Percentiles rank a stretch among this genome's conserved stretches.
Evolutionary conservation across 1,284 basidiomycete genomes (phyloP).

Genomic region (Malassezia vespertilionis): DNA sequence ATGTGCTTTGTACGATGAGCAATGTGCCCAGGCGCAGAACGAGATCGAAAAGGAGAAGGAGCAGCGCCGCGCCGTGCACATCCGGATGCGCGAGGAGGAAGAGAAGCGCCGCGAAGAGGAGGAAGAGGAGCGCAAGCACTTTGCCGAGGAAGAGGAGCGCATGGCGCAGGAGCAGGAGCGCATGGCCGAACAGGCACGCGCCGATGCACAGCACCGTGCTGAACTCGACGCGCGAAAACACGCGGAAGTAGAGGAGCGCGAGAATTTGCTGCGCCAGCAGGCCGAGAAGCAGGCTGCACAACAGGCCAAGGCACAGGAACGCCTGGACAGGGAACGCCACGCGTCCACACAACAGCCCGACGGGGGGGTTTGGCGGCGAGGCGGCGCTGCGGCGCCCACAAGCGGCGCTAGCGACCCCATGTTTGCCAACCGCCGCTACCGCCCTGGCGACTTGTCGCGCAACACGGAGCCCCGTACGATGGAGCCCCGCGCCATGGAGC

Average conservation of each 20-base stretch:
- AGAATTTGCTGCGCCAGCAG: conserved; percentile 33
- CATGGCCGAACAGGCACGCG: conserved; percentile 29
- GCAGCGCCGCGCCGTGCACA: conserved; percentile 52
- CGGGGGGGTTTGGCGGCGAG: conserved; percentile 10
- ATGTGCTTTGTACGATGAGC: conserved; percentile 62
- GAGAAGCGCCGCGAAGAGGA: conserved; percentile 34
- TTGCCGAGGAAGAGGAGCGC: conserved; percentile 12
- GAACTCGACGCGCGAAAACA: conserved; percentile 42
- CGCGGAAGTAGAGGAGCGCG: conserved; percentile 42
- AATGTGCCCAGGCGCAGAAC: conserved; percentile 55
- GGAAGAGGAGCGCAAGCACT: not conserved
- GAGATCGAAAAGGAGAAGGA: conserved; percentile 80
- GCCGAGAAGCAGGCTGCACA: conserved; percentile 34
- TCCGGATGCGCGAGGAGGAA: conserved; percentile 34
- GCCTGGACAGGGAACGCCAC: conserved; percentile 7
- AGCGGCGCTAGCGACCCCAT: conserved; percentile 13
- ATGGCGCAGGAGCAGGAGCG: conserved; percentile 18
- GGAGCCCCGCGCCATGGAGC: not conserved
- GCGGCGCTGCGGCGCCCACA: conserved; percentile 5
- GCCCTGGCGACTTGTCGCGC: conserved; percentile 14
- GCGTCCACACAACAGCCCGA: conserved; percentile 7
- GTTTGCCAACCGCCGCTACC: conserved; percentile 19
- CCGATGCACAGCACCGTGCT: conserved; percentile 35
- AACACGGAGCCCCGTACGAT: not conserved
- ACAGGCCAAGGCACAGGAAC: conserved; percentile 31